Conservation (phyloP, 2,329 filamentous ascomycete genomes). For the Xylaria sp. region DNA sequence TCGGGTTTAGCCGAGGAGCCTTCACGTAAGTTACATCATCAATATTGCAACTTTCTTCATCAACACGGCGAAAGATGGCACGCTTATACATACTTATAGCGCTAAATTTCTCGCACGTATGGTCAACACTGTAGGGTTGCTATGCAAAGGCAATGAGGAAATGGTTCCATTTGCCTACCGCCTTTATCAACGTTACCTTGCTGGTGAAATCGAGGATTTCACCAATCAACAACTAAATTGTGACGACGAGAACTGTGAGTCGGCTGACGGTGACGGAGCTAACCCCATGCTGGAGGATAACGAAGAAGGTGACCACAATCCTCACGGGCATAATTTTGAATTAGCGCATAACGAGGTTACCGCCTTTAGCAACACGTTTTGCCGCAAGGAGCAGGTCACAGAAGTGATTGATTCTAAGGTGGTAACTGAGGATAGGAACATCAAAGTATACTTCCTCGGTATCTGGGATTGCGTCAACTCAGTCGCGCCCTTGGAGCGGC, state of each 20-base stretch:
- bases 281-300: constrained; percentile 34
- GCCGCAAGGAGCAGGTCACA: constrained; percentile 49
- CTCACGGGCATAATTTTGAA: constrained; percentile 47
- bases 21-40: constrained; percentile 50
- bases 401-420: constrained; percentile 17
- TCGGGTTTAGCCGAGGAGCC: constrained; percentile 63
- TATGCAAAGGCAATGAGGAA: constrained; percentile 63
- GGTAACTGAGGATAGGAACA: constrained; percentile 35
- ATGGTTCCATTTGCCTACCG: constrained; percentile 62
- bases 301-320: constrained; percentile 27
- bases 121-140: constrained; percentile 59
- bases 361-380: constrained; percentile 61
- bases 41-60: background rate
- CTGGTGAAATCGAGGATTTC: constrained; percentile 52
- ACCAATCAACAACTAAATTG: constrained; percentile 37
- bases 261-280: constrained; percentile 14
- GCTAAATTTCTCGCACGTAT: constrained; percentile 64
- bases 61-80: background rate
- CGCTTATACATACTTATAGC: constrained; percentile 9
- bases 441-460: constrained; percentile 64
- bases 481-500: constrained; percentile 55
- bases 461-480: constrained; percentile 66
- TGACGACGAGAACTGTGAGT: constrained; percentile 10
- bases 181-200: constrained; percentile 55
- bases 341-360: constrained; percentile 52